Evolutionary conservation across 495 filamentous ascomycete genomes (phyloP).

Genomic region (Cercophora scortea): DNA sequence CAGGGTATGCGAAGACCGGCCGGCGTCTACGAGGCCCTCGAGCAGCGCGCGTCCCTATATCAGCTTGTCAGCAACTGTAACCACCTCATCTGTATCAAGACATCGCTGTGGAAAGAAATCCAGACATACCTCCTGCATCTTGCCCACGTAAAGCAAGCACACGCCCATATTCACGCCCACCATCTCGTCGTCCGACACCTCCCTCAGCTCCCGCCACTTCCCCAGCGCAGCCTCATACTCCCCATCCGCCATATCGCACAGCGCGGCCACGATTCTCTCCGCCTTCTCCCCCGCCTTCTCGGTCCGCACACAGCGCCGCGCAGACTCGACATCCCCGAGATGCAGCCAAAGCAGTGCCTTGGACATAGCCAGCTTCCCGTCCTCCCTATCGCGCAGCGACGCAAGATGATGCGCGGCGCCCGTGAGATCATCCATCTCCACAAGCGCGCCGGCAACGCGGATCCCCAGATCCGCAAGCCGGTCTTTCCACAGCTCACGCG

Average conservation of each 20-base stretch:
- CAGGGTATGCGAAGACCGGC: conserved; percentile 61
- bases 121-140: conserved; percentile 58
- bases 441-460: conserved; percentile 66
- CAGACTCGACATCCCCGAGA: conserved; percentile 67
- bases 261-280: conserved; percentile 45
- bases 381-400: conserved; percentile 25
- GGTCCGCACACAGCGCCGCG: conserved; percentile 41
- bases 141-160: conserved; percentile 70
- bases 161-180: conserved; percentile 74
- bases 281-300: conserved; percentile 10
- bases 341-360: conserved; percentile 63
- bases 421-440: conserved; percentile 86
- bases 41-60: conserved; percentile 51
- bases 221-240: conserved; percentile 54
- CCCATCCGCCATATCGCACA: conserved; percentile 74
- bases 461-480: conserved; percentile 69
- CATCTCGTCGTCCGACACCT: conserved; percentile 45
- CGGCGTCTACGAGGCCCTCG: conserved; percentile 52
- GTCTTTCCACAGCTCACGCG: conserved; percentile 54
- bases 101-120: background rate
- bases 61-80: background rate
- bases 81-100: background rate
- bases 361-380: conserved; percentile 30
- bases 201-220: conserved; percentile 54
- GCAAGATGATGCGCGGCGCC: conserved; percentile 64